Conservation (phyloP, 2,329 filamentous ascomycete species). For the Madurella fahalii region DNA sequence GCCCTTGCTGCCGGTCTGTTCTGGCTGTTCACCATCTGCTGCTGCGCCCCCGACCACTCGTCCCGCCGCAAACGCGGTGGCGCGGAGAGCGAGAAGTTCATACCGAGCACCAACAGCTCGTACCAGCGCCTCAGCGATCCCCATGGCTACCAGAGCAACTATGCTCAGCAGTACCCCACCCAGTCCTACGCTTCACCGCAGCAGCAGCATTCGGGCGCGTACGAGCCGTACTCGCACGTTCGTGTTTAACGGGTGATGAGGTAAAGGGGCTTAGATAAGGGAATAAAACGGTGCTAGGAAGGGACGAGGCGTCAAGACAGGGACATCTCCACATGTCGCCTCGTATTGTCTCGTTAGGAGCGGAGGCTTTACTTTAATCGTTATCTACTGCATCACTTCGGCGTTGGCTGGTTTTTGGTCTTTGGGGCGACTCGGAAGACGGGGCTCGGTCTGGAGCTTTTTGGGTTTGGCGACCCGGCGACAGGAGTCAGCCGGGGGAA, state of each 20-base stretch:
- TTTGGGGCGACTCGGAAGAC: not conserved
- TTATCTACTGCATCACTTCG: slow-evolving; percentile 8
- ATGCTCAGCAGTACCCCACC: slow-evolving; percentile 15
- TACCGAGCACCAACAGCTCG: slow-evolving; percentile 32
- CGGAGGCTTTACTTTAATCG: not conserved
- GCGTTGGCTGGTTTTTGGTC: slow-evolving; percentile 7
- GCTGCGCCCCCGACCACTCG: slow-evolving; percentile 65
- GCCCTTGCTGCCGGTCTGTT: slow-evolving; percentile 73
- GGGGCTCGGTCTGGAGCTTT: not conserved
- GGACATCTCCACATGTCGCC: too few species aligned
- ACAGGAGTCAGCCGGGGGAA: not conserved
- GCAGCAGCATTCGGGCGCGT: slow-evolving; percentile 49
- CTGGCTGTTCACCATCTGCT: slow-evolving; percentile 91
- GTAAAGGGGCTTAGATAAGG: not conserved
- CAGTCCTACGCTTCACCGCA: slow-evolving; percentile 24
- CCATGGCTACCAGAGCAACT: slow-evolving; percentile 27
- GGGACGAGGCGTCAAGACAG: not conserved
- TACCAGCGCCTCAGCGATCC: slow-evolving; percentile 46
- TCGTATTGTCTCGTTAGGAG: slow-evolving; percentile 1
- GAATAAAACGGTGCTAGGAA: not conserved
- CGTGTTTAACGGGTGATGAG: slow-evolving; percentile 38
- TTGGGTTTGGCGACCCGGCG: not conserved
- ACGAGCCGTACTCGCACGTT: slow-evolving; percentile 60
- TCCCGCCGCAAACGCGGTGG: slow-evolving; percentile 28
- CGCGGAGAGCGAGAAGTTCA: slow-evolving; percentile 49